Evolutionary conservation across 768 basidiomycete genomes (phyloP), one percentile per base, ranked within the genome.

Genomic region (Suillus bovinus): DNA sequence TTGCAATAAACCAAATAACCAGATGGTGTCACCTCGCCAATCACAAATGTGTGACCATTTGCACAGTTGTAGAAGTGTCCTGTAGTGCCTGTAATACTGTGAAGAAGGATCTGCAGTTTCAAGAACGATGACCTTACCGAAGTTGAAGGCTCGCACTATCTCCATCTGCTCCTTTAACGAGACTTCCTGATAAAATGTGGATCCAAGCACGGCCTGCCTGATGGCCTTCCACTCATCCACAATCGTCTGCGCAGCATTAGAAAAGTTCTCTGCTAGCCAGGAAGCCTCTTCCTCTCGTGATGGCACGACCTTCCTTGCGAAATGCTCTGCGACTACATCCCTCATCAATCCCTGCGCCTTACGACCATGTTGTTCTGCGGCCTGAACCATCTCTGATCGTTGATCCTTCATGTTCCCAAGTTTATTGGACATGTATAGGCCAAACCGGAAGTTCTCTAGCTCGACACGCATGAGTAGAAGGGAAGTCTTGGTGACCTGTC

Each of bases 21-120:
- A 66, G 47, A 41, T 8, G 33, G 13, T 66, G 76, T 33, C 61
- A 88, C 85, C 70, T 87, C 82, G 0, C 69, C 73, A 38, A 89
- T 88, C 2, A 85, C 82, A 60, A 84, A 89, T 0, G 81, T 77
- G 65, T 89, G 88, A 0, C 88, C 88, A 56, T 88, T 87, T 0
- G 74, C 79, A 61, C 84, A 85, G 20, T 77, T 79, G 61, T 81
- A 83, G 62, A 79, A 83, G 66, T 83, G 82, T 0, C 81, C 81
- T 3, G 77, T 72, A 8, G 76, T 73, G 10, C 72, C 80, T 79
- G 60, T 60, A 56, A 22, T 38, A 29, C 24, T 14, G 14, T 55
- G 24, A 55, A 17, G 16, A 29, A 34, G n/a, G 20, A 20, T 50
- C 22, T 64, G 16, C 24, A 58, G 62, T 20, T 60, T 17, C 13